A percentile compares a stretch with the other conserved stretches of the same genome.
Evolutionary conservation across 352 stramenopile species (phyloP).

Genomic region (Pythium brachiatum): DNA sequence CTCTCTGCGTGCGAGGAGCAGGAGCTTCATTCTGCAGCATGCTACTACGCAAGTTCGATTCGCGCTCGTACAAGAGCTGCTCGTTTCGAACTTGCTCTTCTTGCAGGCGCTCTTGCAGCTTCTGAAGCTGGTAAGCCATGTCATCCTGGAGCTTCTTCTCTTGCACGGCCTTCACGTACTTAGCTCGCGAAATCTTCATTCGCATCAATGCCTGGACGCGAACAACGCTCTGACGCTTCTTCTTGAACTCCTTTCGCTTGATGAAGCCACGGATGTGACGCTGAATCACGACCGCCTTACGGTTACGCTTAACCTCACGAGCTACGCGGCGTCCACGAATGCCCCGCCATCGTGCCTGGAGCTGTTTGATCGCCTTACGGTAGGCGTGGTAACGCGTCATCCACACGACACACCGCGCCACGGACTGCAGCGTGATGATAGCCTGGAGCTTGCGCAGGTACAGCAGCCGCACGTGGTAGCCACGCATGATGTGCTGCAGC

Average conservation of each 20-base stretch:
- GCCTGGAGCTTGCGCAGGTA: conserved; percentile 67
- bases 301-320: conserved; percentile 45
- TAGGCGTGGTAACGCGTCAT: conserved; percentile 73
- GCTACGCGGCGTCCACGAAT: conserved; percentile 58
- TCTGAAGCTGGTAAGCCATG: conserved; percentile 83
- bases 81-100: conserved; percentile 81
- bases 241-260: conserved; percentile 38
- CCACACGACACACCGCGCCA: conserved; percentile 74
- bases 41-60: conserved; percentile 28
- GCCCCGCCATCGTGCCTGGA: conserved; percentile 80
- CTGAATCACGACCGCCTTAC: conserved; percentile 67
- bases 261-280: conserved; percentile 61
- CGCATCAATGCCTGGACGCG: conserved; percentile 59
- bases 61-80: conserved; percentile 50
- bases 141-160: conserved; percentile 84
- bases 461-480: conserved; percentile 53
- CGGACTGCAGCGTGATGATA: conserved; percentile 81
- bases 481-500: conserved; percentile 72
- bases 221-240: conserved; percentile 21
- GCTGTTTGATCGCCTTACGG: conserved; percentile 45
- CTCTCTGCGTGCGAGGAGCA: conserved; percentile 24
- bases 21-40: conserved; percentile 15
- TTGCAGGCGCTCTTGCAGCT: conserved; percentile 72
- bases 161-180: conserved; percentile 69
- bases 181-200: conserved; percentile 80